A percentile compares a stretch with the other conserved stretches of the same genome.
Evolutionary conservation across 192 early-diverging fungal species (phyloP).

Genomic region (Rhizophagus prolifer): DNA sequence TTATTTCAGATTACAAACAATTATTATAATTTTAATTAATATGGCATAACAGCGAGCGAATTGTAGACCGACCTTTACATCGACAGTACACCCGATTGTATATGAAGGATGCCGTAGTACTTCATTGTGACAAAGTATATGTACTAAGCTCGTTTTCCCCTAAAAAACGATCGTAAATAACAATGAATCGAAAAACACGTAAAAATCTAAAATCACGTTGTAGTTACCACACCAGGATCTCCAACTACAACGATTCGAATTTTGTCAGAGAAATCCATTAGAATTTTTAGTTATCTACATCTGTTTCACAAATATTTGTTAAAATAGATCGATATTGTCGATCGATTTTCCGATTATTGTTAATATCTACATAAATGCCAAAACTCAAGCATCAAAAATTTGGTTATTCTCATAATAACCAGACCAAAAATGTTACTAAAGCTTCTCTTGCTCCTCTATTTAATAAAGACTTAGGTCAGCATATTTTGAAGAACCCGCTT

Average conservation of each 20-base stretch:
- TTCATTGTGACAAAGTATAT: constrained; percentile 52
- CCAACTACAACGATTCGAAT: constrained; percentile 27
- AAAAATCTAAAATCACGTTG: neutral
- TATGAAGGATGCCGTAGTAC: constrained; percentile 34
- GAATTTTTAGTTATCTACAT: neutral
- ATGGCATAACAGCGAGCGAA: neutral
- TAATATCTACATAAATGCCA: constrained; percentile 19
- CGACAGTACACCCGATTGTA: constrained; percentile 53
- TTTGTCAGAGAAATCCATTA: constrained; percentile 26
- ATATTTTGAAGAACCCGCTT: constrained; percentile 97
- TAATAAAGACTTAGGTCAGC: constrained; percentile 97
- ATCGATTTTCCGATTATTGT: no score
- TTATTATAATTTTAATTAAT: constrained; percentile 6
- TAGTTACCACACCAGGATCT: constrained; percentile 30
- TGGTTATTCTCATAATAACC: constrained; percentile 23
- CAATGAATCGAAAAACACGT: neutral
- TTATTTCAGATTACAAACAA: neutral
- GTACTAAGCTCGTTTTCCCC: constrained; percentile 57
- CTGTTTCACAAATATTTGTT: no score
- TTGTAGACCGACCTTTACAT: constrained; percentile 42
- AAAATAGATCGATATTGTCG: no score
- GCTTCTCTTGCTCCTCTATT: constrained; percentile 81
- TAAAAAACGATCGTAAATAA: constrained; percentile 3
- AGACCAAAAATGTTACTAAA: constrained; percentile 38
- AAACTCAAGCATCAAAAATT: constrained; percentile 32